phyloP scores from a whole-genome alignment of 2,329 filamentous ascomycete genomes.

The Clarireedia paspali region DNA sequence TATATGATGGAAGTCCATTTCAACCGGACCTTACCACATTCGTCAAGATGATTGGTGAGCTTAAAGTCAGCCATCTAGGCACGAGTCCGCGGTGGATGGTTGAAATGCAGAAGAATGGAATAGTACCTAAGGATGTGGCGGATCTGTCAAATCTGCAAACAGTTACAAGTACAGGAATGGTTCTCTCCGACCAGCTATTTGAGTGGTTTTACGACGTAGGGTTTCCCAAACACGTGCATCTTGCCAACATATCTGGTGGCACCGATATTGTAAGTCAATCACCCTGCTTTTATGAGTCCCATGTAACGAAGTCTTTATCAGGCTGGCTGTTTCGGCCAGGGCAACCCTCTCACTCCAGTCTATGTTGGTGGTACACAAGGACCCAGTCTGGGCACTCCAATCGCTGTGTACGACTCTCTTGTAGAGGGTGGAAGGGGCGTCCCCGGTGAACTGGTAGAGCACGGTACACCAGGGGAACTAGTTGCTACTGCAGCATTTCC shows the following conservation, averaged over 20 bases:
- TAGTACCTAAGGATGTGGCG: conserved; percentile 49
- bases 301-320: background rate
- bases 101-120: conserved; percentile 57
- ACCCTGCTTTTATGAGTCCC: background rate
- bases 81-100: conserved; percentile 71
- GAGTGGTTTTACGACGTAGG: conserved; percentile 67
- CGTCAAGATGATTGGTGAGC: conserved; percentile 52
- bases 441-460: conserved; percentile 34
- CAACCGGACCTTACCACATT: conserved; percentile 58
- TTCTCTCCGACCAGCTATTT: conserved; percentile 67
- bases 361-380: conserved; percentile 51
- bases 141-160: conserved; percentile 53
- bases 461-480: conserved; percentile 66
- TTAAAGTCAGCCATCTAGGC: conserved; percentile 64
- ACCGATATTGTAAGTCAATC: conserved; percentile 57
- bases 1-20: conserved; percentile 84
- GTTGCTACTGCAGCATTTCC: conserved; percentile 66
- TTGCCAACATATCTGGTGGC: conserved; percentile 69
- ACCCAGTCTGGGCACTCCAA: conserved; percentile 42
- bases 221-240: conserved; percentile 59
- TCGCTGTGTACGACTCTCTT: conserved; percentile 57
- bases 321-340: conserved; percentile 48
- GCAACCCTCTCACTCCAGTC: conserved; percentile 63
- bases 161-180: conserved; percentile 74
- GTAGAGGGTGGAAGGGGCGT: conserved; percentile 37